Evolutionary conservation across 495 filamentous ascomycete genomes (phyloP).

Genomic region (Daldinia concentrica): DNA sequence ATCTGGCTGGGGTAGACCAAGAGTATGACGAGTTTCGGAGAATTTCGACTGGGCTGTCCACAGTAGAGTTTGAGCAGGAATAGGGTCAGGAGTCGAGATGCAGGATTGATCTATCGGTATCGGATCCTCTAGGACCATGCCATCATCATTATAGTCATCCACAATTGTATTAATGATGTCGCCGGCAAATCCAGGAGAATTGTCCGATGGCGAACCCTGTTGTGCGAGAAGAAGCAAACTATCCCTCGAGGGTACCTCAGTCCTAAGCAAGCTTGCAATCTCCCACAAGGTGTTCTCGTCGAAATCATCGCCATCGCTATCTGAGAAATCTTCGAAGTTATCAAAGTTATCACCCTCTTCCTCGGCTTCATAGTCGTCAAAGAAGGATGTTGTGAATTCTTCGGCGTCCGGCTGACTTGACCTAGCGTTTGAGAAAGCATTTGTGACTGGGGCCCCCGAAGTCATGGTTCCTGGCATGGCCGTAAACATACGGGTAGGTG

Average conservation of each 20-base stretch:
- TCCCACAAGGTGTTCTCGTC: conserved; percentile 67
- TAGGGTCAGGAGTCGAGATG: not conserved
- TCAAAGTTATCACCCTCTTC: conserved; percentile 53
- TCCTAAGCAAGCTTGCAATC: conserved; percentile 63
- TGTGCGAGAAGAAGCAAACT: conserved; percentile 51
- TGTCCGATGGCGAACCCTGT: conserved; percentile 18
- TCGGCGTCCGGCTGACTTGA: conserved; percentile 50
- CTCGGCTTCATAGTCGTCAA: conserved; percentile 60
- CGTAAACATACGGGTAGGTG: conserved; percentile 45
- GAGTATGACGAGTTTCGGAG: conserved; percentile 2
- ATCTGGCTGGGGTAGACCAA: conserved; percentile 45
- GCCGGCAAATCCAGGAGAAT: conserved; percentile 33
- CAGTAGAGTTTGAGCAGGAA: conserved; percentile 12
- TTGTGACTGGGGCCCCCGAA: conserved; percentile 45
- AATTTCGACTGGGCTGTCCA: conserved; percentile 27
- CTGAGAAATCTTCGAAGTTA: conserved; percentile 45
- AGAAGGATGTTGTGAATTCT: conserved; percentile 54
- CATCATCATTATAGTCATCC: conserved; percentile 47
- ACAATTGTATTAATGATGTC: conserved; percentile 45
- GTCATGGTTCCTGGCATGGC: conserved; percentile 62
- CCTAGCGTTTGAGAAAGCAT: conserved; percentile 45
- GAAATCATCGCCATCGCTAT: conserved; percentile 56
- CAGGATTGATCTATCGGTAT: conserved; percentile 22
- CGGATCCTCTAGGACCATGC: conserved; percentile 34
- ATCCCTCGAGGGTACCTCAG: conserved; percentile 57